Conservation (phyloP, 2,329 filamentous ascomycete species). For the Diaporthe ampelina region DNA sequence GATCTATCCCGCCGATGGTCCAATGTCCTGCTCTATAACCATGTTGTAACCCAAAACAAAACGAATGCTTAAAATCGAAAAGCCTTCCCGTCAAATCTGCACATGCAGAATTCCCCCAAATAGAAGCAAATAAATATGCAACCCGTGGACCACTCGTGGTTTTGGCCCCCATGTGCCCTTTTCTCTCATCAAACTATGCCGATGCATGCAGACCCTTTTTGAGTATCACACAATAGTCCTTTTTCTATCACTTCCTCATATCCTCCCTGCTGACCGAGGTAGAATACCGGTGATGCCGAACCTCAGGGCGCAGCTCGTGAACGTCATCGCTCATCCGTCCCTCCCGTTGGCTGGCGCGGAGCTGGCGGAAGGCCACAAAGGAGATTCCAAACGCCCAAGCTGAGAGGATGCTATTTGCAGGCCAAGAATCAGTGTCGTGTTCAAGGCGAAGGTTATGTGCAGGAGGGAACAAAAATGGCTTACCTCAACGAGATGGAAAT, state of each 20-base stretch:
- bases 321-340: neutral
- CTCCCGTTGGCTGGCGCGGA: neutral
- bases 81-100: neutral
- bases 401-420: neutral
- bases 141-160: too few relatives aligned
- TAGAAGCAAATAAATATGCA: neutral
- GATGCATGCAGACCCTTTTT: too few relatives aligned
- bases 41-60: neutral
- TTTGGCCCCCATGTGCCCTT: neutral
- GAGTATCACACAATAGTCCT: too few relatives aligned
- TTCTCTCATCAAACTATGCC: too few relatives aligned
- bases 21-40: neutral
- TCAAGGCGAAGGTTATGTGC: neutral
- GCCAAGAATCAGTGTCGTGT: neutral
- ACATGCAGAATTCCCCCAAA: neutral
- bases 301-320: neutral
- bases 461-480: neutral
- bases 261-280: conserved; percentile 8
- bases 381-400: conserved; percentile 23
- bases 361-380: neutral
- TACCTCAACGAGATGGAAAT: conserved; percentile 39
- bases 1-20: neutral
- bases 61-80: neutral
- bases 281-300: neutral
- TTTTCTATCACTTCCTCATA: neutral